Percentiles rank a stretch among this genome's conserved stretches.
phyloP scores from a whole-genome alignment of 2,329 filamentous ascomycete species.

The Epicoccum sorghinum region DNA sequence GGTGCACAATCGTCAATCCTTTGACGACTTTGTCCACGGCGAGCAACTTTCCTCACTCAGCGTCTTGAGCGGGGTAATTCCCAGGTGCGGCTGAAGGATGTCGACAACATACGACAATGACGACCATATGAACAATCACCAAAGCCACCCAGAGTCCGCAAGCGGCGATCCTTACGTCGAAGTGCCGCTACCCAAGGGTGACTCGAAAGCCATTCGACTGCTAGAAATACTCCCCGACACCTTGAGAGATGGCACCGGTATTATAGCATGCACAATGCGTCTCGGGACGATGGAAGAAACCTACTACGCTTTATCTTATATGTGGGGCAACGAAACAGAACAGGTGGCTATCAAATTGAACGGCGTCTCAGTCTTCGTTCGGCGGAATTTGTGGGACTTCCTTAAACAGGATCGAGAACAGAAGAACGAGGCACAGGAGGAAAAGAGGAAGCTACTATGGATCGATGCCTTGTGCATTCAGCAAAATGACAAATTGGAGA shows the following conservation, averaged over 20 bases:
- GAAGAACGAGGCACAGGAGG: not conserved
- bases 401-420: not conserved
- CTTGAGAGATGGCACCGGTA: not conserved
- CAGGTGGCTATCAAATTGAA: not conserved
- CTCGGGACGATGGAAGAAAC: not conserved
- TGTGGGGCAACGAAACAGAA: not conserved
- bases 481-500: not conserved
- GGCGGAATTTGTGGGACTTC: slow-evolving; percentile 16
- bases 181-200: not conserved
- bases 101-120: too few species aligned
- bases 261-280: slow-evolving; percentile 1
- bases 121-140: too few species aligned
- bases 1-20: too few species aligned
- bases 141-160: too few species aligned
- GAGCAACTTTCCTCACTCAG: too few species aligned
- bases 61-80: too few species aligned
- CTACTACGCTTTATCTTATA: slow-evolving; percentile 11
- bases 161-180: not conserved
- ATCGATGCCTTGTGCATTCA: slow-evolving; percentile 6
- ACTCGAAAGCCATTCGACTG: not conserved
- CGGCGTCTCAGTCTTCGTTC: not conserved
- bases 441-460: not conserved
- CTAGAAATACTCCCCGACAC: not conserved
- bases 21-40: too few species aligned
- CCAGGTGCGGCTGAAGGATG: too few species aligned